These are phyloP conservation scores for Talaromyces funiculosus DNA, from an alignment of 2,329 filamentous ascomycete genomes.

Conservation along the genomic window DNA sequence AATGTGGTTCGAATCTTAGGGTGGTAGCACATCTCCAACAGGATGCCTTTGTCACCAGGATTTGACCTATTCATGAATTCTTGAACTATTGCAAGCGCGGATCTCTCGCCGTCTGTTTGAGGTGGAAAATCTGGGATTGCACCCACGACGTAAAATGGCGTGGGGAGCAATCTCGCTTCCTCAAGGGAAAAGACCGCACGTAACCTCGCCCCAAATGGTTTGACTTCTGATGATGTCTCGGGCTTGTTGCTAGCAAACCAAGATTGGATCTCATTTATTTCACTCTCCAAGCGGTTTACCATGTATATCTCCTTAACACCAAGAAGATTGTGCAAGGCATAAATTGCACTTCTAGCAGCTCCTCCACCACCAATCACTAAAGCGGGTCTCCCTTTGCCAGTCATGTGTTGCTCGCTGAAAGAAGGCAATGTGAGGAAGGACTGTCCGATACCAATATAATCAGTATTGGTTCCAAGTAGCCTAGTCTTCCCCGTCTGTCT, in stretches of 20 bases:
- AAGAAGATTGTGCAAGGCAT: constrained; percentile 20
- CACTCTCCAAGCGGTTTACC: constrained; percentile 17
- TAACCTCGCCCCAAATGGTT: constrained; percentile 10
- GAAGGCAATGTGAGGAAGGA: constrained; percentile 10
- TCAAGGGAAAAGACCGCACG: constrained; percentile 12
- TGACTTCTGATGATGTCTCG: background rate
- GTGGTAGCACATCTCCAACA: constrained; percentile 25
- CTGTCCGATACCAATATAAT: constrained; percentile 68
- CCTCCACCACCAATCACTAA: constrained; percentile 20
- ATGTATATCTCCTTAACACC: constrained; percentile 19
- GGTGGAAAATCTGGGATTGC: constrained; percentile 19
- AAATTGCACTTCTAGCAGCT: constrained; percentile 18
- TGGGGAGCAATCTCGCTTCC: constrained; percentile 2
- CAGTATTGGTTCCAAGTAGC: constrained; percentile 68
- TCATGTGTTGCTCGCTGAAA: background rate
- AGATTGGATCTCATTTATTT: constrained; percentile 17
- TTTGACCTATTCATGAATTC: background rate
- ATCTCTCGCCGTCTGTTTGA: constrained; percentile 15
- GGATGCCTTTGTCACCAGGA: constrained; percentile 10
- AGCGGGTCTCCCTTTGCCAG: constrained; percentile 11
- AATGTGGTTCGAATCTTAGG: constrained; percentile 17
- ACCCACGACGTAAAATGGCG: constrained; percentile 18
- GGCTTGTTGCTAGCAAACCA: constrained; percentile 11
- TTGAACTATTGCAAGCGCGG: background rate
- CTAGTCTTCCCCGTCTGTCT: constrained; percentile 26